Percentiles rank a stretch among this genome's conserved stretches.
Evolutionary conservation across 2,329 filamentous ascomycete genomes (phyloP).

Genomic region (Gaeumannomyces tritici): DNA sequence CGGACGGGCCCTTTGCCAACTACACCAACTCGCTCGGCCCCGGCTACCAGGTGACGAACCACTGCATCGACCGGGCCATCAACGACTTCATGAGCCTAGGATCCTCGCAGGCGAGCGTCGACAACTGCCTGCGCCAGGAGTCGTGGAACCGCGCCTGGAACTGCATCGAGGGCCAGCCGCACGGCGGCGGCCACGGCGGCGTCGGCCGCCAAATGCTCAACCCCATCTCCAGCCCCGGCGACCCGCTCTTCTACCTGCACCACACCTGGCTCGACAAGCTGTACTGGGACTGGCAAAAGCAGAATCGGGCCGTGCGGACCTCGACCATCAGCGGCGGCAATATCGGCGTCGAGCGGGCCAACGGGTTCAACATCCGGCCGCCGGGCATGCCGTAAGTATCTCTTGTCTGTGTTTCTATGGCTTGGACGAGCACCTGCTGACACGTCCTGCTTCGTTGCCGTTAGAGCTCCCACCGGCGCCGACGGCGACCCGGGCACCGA

Average conservation of each 20-base stretch:
- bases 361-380: neutral
- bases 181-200: constrained; percentile 15
- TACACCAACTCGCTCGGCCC: constrained; percentile 11
- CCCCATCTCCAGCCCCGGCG: constrained; percentile 9
- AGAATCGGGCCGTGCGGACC: constrained; percentile 1
- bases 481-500: constrained; percentile 7
- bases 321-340: constrained; percentile 1
- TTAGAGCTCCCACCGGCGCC: constrained; percentile 4
- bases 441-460: too few relatives aligned
- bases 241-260: constrained; percentile 10
- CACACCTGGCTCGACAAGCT: constrained; percentile 9
- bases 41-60: constrained; percentile 6
- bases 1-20: constrained; percentile 12
- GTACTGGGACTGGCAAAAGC: constrained; percentile 11
- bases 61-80: constrained; percentile 12
- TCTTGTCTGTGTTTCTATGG: neutral
- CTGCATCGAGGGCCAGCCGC: constrained; percentile 18
- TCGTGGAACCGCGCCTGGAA: constrained; percentile 11
- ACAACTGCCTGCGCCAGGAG: constrained; percentile 2
- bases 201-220: constrained; percentile 13
- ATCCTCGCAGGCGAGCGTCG: constrained; percentile 3
- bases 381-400: neutral
- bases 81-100: constrained; percentile 1
- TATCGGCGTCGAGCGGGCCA: neutral
- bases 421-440: neutral